These are phyloP conservation scores for Trichoderma lentiforme DNA, from an alignment of 2,329 filamentous ascomycete species.

Conservation along the genomic window DNA sequence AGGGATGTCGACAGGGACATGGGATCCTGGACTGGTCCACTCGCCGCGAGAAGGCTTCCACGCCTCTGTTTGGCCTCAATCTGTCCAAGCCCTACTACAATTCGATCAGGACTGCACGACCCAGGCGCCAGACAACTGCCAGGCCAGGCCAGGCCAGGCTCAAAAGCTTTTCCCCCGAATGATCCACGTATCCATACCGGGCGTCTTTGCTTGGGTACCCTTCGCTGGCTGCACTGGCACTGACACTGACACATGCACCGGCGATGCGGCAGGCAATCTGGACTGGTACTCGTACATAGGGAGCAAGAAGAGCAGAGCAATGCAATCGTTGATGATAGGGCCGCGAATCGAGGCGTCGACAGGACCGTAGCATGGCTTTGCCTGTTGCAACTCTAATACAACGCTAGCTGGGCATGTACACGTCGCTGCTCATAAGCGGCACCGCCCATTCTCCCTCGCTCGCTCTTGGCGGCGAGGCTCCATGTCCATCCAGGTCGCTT, in stretches of 20 bases:
- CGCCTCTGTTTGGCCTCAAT: background rate
- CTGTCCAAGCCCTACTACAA: background rate
- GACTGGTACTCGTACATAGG: background rate
- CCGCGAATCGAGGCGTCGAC: background rate
- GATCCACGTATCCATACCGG: constrained; percentile 1
- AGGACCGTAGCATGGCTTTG: background rate
- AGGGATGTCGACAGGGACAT: background rate
- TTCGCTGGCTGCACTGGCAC: background rate
- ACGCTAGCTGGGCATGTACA: background rate
- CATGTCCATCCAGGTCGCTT: background rate
- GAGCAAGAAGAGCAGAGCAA: background rate
- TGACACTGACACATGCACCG: background rate
- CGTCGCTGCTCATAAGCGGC: background rate
- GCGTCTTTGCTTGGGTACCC: constrained; percentile 2
- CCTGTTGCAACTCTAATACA: constrained; percentile 8
- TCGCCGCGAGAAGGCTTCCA: background rate
- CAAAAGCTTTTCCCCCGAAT: background rate
- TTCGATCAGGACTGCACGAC: background rate
- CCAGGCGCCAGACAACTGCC: background rate
- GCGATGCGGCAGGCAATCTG: background rate
- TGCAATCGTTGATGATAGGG: background rate
- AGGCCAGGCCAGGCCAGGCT: background rate
- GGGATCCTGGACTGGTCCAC: background rate
- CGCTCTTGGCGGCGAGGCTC: background rate
- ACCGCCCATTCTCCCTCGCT: background rate